These are phyloP conservation scores for Striga asiatica DNA, from an alignment of 257 asterid genomes.

Conservation along the genomic window DNA sequence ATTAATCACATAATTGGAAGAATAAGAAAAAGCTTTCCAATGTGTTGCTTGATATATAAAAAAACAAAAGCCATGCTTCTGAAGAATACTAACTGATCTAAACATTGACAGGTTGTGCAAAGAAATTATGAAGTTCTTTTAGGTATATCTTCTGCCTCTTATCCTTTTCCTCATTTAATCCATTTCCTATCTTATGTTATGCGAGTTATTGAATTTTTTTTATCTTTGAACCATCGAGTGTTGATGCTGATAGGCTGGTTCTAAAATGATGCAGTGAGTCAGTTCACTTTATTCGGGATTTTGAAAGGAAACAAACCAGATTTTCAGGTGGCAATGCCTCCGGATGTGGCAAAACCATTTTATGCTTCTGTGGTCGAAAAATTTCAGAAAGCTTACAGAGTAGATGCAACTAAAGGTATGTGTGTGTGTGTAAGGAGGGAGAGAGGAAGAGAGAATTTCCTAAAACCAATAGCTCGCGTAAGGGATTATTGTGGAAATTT, in stretches of 20 bases:
- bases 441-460: too few relatives aligned
- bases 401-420: conserved; percentile 72
- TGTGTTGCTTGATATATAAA: background rate
- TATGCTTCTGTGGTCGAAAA: conserved; percentile 67
- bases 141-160: conserved; percentile 31
- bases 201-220: background rate
- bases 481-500: too few relatives aligned
- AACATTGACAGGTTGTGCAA: conserved; percentile 69
- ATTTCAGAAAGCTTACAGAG: conserved; percentile 49
- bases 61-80: background rate
- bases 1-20: background rate
- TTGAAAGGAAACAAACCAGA: conserved; percentile 89
- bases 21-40: background rate
- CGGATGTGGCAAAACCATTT: conserved; percentile 59
- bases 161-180: background rate
- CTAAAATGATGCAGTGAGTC: conserved; percentile 60
- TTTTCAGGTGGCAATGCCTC: conserved; percentile 95
- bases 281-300: conserved; percentile 75
- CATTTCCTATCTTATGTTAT: background rate
- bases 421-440: too few relatives aligned
- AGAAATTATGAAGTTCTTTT: conserved; percentile 58
- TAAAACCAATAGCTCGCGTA: too few relatives aligned
- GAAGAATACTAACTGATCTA: too few relatives aligned
- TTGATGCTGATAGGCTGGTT: conserved; percentile 12
- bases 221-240: background rate